These are phyloP conservation scores for Biscogniauxia sp. DNA, from an alignment of 2,329 filamentous ascomycete species.

Conservation along the genomic window DNA sequence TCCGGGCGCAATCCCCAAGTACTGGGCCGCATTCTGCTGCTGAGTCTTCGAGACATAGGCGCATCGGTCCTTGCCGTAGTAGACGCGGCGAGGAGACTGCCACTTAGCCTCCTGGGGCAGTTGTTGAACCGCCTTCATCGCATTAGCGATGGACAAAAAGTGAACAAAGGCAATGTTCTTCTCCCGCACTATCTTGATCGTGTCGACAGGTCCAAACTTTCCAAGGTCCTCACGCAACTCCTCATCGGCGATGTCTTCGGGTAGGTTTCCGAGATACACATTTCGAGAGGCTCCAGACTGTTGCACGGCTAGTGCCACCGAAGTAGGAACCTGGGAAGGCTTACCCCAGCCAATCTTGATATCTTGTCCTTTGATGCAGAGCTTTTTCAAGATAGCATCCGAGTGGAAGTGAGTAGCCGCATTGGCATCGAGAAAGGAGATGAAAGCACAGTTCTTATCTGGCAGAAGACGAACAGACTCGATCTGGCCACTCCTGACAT, in stretches of 20 bases:
- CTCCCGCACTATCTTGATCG: conserved; percentile 95
- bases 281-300: conserved; percentile 96
- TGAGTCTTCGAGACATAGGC: conserved; percentile 99
- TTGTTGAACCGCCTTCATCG: conserved; percentile 96
- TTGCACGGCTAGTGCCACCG: conserved; percentile 94
- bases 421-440: conserved; percentile 96
- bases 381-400: conserved; percentile 98
- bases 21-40: conserved; percentile 98
- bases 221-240: conserved; percentile 91
- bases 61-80: conserved; percentile 98
- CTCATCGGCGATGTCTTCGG: conserved; percentile 86
- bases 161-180: conserved; percentile 98
- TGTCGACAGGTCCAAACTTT: conserved; percentile 96
- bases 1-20: conserved; percentile 92
- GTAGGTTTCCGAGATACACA: conserved; percentile 90
- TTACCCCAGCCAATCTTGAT: conserved; percentile 99
- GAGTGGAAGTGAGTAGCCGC: conserved; percentile 99
- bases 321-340: conserved; percentile 95
- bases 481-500: conserved; percentile 96
- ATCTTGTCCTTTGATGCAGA: conserved; percentile 96
- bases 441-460: conserved; percentile 99
- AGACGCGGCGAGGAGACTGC: conserved; percentile 92
- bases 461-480: conserved; percentile 96
- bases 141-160: conserved; percentile 92
- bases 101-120: conserved; percentile 95